A percentile compares a stretch with the other conserved stretches of the same genome.
Evolutionary conservation across 768 basidiomycete species (phyloP).

Genomic region (Boletus rubropictus): DNA sequence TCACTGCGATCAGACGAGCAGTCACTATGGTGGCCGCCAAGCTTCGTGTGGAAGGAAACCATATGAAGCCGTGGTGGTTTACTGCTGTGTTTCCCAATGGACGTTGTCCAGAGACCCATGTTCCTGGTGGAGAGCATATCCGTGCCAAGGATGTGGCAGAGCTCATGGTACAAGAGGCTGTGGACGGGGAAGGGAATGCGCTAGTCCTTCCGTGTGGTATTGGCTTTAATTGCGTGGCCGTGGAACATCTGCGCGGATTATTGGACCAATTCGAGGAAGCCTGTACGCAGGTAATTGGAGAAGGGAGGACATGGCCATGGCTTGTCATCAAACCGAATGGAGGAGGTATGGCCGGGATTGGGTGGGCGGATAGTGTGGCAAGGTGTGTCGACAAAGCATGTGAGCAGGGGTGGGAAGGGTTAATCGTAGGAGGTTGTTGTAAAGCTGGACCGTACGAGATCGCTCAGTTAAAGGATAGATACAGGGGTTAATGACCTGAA

Average conservation of each 20-base stretch:
- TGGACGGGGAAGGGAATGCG: conserved; percentile 7
- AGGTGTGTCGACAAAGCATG: conserved; percentile 19
- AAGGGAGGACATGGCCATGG: conserved; percentile 34
- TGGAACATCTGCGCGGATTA: conserved; percentile 39
- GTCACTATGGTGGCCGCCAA: conserved; percentile 36
- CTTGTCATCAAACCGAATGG: conserved; percentile 73
- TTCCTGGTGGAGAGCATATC: conserved; percentile 21
- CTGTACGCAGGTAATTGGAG: conserved; percentile 10
- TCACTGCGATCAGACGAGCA: conserved; percentile 58
- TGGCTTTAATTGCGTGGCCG: conserved; percentile 70
- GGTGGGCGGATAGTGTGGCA: conserved; percentile 36
- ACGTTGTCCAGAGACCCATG: conserved; percentile 37
- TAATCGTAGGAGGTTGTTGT: conserved; percentile 70
- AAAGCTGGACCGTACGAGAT: conserved; percentile 54
- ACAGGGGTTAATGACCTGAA: conserved; percentile 13
- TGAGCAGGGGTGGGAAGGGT: conserved; percentile 38
- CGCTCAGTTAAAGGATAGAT: not conserved
- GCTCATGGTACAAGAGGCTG: conserved; percentile 31
- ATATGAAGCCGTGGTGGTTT: conserved; percentile 70
- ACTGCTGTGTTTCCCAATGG: conserved; percentile 56
- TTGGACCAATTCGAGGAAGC: conserved; percentile 33
- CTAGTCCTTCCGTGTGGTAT: conserved; percentile 45
- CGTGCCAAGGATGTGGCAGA: conserved; percentile 39
- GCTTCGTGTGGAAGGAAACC: conserved; percentile 16
- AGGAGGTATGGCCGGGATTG: conserved; percentile 35